A percentile compares a stretch with the other conserved stretches of the same genome.
These are phyloP conservation scores for Fusarium solani-melongenae DNA, from an alignment of 2,329 filamentous ascomycete species.

Conservation along the genomic window DNA sequence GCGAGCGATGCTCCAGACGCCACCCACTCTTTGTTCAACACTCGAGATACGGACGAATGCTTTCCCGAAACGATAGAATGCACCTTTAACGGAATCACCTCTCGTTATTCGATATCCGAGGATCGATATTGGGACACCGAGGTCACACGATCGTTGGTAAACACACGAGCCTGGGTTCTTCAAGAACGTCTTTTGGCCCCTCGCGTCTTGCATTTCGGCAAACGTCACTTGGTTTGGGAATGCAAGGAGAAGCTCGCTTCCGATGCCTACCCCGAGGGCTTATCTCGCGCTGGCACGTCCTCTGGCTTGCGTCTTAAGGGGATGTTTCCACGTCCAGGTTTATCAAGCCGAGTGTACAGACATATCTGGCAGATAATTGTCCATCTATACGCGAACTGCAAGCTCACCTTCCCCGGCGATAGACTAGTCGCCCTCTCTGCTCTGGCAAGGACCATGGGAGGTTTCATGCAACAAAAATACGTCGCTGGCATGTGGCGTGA, in stretches of 20 bases:
- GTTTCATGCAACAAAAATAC: constrained; percentile 4
- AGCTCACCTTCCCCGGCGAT: constrained; percentile 9
- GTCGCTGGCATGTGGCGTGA: constrained; percentile 24
- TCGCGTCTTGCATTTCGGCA: constrained; percentile 7
- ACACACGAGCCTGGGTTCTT: constrained; percentile 5
- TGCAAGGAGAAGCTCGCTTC: background rate
- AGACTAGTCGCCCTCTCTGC: constrained; percentile 12
- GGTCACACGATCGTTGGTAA: background rate
- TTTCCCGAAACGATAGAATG: background rate
- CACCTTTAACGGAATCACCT: background rate
- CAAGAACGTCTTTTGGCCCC: constrained; percentile 7
- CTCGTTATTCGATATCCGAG: background rate
- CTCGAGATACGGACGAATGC: background rate
- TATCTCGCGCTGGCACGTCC: too few relatives aligned
- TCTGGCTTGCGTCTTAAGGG: background rate
- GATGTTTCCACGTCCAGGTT: background rate
- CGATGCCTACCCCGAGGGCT: background rate
- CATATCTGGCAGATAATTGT: too few relatives aligned
- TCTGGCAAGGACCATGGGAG: constrained; percentile 10
- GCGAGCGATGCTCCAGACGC: background rate
- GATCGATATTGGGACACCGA: background rate
- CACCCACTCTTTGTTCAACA: background rate
- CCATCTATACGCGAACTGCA: background rate
- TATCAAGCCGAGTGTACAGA: too few relatives aligned
- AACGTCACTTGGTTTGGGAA: constrained; percentile 10